These are phyloP conservation scores for Carex pumila DNA, from an alignment of 176 grass and related monocot genomes.

Conservation along the genomic window DNA sequence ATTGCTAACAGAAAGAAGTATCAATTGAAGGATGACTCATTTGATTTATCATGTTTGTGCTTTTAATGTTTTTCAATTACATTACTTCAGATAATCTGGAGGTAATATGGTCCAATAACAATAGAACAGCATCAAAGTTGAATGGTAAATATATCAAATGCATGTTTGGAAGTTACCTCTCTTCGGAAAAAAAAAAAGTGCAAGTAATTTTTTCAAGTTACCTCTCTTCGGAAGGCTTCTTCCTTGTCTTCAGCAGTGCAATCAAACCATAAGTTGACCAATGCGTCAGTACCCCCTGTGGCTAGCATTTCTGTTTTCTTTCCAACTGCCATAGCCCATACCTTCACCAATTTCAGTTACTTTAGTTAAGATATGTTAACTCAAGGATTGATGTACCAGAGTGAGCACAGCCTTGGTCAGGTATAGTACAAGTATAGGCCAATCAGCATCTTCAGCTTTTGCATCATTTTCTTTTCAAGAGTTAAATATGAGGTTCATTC, in stretches of 20 bases:
- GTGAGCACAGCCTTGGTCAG: background rate
- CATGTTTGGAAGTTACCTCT: constrained; percentile 38
- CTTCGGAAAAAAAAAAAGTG: constrained; percentile 26
- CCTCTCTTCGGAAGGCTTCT: constrained; percentile 75
- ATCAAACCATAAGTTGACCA: constrained; percentile 78
- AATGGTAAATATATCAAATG: background rate
- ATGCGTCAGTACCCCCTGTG: constrained; percentile 77
- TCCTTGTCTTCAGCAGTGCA: constrained; percentile 72
- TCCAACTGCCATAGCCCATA: constrained; percentile 82
- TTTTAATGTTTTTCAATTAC: background rate
- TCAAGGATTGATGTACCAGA: background rate
- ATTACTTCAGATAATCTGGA: background rate
- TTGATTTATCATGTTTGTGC: background rate
- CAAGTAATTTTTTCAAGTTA: constrained; percentile 22
- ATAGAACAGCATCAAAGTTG: background rate
- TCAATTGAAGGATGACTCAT: background rate
- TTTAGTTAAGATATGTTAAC: background rate
- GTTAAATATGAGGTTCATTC: background rate
- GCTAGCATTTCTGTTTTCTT: constrained; percentile 85
- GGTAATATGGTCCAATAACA: background rate
- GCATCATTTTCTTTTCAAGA: background rate
- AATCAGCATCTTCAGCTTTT: background rate
- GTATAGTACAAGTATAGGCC: background rate
- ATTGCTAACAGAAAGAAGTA: constrained; percentile 3
- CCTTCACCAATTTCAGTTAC: constrained; percentile 21